Percentiles rank a stretch among this genome's conserved stretches.
phyloP scores from a whole-genome alignment of 768 basidiomycete genomes.

The Amanita polypyramis region DNA sequence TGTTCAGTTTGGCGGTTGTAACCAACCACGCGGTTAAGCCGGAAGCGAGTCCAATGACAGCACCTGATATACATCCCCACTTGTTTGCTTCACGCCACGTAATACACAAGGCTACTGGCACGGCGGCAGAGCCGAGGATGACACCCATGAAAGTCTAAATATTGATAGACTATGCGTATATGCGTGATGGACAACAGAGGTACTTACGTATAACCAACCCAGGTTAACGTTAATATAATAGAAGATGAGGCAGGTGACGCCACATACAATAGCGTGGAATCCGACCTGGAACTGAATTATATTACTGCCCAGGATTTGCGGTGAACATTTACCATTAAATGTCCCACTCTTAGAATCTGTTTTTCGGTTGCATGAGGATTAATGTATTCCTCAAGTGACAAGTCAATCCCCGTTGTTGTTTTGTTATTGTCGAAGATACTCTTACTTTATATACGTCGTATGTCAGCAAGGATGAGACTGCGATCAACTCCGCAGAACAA shows the following conservation, averaged over 20 bases:
- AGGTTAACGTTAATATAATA: conserved; percentile 85
- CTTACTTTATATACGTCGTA: conserved; percentile 76
- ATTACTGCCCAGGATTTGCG: not conserved
- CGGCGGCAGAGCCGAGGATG: conserved; percentile 75
- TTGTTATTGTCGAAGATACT: not conserved
- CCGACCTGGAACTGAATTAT: conserved; percentile 36
- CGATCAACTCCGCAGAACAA: conserved; percentile 85
- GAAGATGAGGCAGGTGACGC: conserved; percentile 76
- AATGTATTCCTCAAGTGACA: conserved; percentile 49
- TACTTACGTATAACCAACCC: conserved; percentile 84
- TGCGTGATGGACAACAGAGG: not conserved
- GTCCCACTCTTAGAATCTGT: conserved; percentile 62
- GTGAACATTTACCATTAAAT: conserved; percentile 40
- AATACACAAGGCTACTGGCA: conserved; percentile 77
- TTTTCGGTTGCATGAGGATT: conserved; percentile 71
- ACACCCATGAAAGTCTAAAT: conserved; percentile 82
- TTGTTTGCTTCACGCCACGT: conserved; percentile 84
- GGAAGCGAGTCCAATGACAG: conserved; percentile 55
- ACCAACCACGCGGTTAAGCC: conserved; percentile 83
- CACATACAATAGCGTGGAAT: conserved; percentile 68
- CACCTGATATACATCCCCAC: conserved; percentile 70
- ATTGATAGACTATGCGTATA: not conserved
- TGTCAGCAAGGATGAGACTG: conserved; percentile 74
- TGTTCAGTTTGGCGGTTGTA: conserved; percentile 62
- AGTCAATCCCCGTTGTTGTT: not conserved